Percentiles rank a stretch among this genome's conserved stretches.
These are phyloP conservation scores for Plasmodium fragile DNA, from an alignment of 169 alveolate genomes.

Conservation along the genomic window DNA sequence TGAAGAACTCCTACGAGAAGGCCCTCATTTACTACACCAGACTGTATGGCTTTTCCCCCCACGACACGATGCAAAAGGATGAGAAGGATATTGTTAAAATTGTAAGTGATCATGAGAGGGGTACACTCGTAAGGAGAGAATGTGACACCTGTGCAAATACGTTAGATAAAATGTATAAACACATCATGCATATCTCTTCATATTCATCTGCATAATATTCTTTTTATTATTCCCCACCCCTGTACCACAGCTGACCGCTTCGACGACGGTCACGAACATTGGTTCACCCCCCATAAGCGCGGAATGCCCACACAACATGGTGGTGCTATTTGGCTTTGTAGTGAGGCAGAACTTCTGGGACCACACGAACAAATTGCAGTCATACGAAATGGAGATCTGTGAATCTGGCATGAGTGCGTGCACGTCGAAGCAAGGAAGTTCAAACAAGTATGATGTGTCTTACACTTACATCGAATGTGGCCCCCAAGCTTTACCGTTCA, in stretches of 20 bases:
- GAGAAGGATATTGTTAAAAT: constrained; percentile 47
- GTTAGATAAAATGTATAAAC: not conserved
- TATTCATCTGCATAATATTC: no score
- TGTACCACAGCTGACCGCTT: constrained; percentile 47
- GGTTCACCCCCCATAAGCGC: constrained; percentile 83
- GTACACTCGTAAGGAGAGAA: not conserved
- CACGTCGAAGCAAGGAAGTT: constrained; percentile 78
- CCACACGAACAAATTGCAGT: constrained; percentile 48
- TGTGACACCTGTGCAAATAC: not conserved
- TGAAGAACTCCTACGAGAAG: constrained; percentile 77
- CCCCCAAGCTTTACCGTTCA: constrained; percentile 29
- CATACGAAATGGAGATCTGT: constrained; percentile 58
- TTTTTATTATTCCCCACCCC: not conserved
- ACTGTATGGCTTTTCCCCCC: constrained; percentile 82
- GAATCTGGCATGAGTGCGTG: constrained; percentile 69
- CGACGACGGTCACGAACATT: constrained; percentile 72
- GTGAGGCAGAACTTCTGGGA: constrained; percentile 61
- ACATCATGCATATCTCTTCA: not conserved
- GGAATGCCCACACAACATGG: constrained; percentile 74
- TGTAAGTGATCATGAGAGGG: constrained; percentile 5
- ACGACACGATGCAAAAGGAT: constrained; percentile 73
- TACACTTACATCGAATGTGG: constrained; percentile 69
- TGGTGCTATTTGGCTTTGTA: constrained; percentile 79
- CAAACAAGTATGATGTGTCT: constrained; percentile 67
- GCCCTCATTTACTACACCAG: constrained; percentile 86